Evolutionary conservation across 163 green algal species (phyloP), one percentile per base, ranked within the genome.

Genomic region (Scenedesmus sp.): DNA sequence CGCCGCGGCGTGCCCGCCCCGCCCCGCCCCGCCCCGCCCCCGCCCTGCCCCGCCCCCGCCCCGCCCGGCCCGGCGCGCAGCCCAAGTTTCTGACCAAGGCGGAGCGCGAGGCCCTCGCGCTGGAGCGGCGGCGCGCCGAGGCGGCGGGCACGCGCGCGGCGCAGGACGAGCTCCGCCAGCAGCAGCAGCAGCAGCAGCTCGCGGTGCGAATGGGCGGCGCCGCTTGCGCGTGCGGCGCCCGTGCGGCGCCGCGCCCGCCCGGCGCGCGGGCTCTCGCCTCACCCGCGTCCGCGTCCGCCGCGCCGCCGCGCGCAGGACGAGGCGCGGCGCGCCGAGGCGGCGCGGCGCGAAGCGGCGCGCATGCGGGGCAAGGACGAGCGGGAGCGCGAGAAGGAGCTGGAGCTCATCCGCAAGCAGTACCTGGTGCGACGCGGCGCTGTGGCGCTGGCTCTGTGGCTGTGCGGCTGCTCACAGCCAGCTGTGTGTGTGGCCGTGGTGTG

Each of bases 41-140:
- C 7, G 7, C 39, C 10, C 39, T 10, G 39, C 39, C 39, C 60
- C 22, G 13, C 60, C 76, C 58, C 63, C 26, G 50, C 44, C 34
- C 33, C 60, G 36, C 33, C 44, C 36, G 26, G 63, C 77, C 53
- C 34, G 39, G 63, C 74, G 65, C 45, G 28, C 87, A 96, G 87
- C 95, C 95, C 10, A 92, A 95, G 69, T 99, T 98, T 75, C 63
- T 98, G 42, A 94, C 89, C 42, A 98, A 97, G 87, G 87, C 94
- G 74, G 85, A 98, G 87, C 81, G 95, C 11, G 84, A 96, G 74
- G 86, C 92, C 67, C 82, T 94, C 36, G 95, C 95, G 4, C 80
- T 98, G 60, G 63, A 95, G 85, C 82, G 85, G 60, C 76, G 89
- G 31, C 57, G 93, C 77, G 84, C 89, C 57, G 84, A 92, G 60